phyloP scores from a whole-genome alignment of 371 early-diverging fungal species.

The Lichtheimia hyalospora region DNA sequence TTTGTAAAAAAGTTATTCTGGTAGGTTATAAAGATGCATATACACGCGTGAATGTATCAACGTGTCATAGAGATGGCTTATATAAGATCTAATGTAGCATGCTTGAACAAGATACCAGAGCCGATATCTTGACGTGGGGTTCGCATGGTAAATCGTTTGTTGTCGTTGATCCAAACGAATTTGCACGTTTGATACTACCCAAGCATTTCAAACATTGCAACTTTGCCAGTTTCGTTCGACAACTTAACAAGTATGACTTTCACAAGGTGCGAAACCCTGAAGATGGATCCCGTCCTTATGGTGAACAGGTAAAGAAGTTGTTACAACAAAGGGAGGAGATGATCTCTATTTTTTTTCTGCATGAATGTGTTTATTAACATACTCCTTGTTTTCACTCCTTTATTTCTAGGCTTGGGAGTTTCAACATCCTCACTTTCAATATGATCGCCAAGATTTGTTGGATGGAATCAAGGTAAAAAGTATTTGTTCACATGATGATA shows the following conservation, averaged over 20 bases:
- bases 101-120: constrained; percentile 68
- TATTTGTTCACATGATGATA: no score
- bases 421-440: constrained; percentile 72
- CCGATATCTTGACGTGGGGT: constrained; percentile 74
- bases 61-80: not conserved
- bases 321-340: no score
- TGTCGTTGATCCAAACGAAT: constrained; percentile 75
- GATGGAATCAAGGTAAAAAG: constrained; percentile 52
- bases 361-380: not conserved
- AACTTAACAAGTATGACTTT: constrained; percentile 94
- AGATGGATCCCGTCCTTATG: constrained; percentile 59
- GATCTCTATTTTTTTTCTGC: not conserved
- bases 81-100: constrained; percentile 23
- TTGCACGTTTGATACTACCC: constrained; percentile 75
- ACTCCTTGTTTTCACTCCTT: not conserved
- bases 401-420: constrained; percentile 70
- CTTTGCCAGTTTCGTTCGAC: constrained; percentile 90
- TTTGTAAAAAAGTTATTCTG: constrained; percentile 50
- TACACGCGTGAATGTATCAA: not conserved
- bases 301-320: constrained; percentile 55
- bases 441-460: constrained; percentile 59
- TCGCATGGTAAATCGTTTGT: constrained; percentile 78
- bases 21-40: constrained; percentile 13
- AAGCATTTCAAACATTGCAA: constrained; percentile 92
- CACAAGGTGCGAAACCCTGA: constrained; percentile 74